Evolutionary conservation across 495 filamentous ascomycete species (phyloP), one percentile per base, ranked within the genome.

Genomic region (Aspergillus hancockii): DNA sequence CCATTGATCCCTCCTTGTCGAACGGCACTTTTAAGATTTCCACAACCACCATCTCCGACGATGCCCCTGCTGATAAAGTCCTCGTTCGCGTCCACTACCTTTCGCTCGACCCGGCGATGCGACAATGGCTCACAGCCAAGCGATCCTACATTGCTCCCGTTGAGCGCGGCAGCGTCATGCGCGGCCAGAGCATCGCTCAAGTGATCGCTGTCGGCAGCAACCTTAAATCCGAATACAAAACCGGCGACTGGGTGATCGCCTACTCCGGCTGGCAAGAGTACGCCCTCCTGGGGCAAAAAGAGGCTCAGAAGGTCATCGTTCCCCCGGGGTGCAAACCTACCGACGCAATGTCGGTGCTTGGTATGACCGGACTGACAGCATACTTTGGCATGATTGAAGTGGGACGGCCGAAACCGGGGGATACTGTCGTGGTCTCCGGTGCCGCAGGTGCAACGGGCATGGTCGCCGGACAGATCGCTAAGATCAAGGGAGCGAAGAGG

Each of bases 101-200:
- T 62, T 89, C 86, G n/a, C 83, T 90, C 62, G 89, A 93, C 72
- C 89, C 90, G 0, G 88, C 89, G n/a, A 90, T 92, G 85, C 81
- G 90, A 58, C 83, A 85, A 60, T 92, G 89, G 90, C 79, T 94
- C 40, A 81, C 75, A 62, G 83, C 84, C 63, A 78, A 78, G 47
- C 78, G 88, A 36, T 87, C 87, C 14, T 92, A 91, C 73, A 68
- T 85, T 13, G 79, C 84, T 0, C 87, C 90, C 8, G 86, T 92
- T 8, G 72, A 83, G 52, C 77, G 85, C 57, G 87, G 84, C 65
- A 81, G 81, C 58, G 76, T 84, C 12, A 93, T 94, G 89, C 85
- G 85, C 60, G 85, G 86, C 22, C 67, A 71, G 25, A 77, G 74
- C 59, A 79, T 93, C 56, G 73, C 75, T 25, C 81, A 85, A 53